phyloP scores from a whole-genome alignment of 495 filamentous ascomycete genomes.

The Tuber microsphaerosporum region DNA sequence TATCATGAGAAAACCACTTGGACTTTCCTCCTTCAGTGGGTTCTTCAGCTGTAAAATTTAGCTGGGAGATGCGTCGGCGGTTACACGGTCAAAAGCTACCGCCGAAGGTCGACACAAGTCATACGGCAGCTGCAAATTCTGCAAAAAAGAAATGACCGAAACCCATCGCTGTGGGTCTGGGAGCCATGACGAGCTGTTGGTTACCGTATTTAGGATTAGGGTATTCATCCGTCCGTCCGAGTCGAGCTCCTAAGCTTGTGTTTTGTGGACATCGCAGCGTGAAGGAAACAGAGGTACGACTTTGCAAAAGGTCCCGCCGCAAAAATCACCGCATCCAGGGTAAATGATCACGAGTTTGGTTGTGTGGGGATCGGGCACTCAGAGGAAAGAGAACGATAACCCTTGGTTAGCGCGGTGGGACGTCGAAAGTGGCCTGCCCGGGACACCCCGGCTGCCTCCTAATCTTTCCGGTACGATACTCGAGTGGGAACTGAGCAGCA shows the following conservation, averaged over 20 bases:
- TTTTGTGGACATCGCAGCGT: not conserved
- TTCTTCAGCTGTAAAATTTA: constrained; percentile 1
- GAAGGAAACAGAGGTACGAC: not conserved
- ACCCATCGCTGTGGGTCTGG: not conserved
- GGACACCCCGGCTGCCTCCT: constrained; percentile 2
- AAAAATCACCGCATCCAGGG: not conserved
- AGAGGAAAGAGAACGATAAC: not conserved
- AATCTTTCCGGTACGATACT: not conserved
- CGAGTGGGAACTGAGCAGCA: not conserved
- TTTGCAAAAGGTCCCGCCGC: constrained; percentile 2
- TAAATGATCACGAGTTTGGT: constrained; percentile 2
- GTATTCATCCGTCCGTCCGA: not conserved
- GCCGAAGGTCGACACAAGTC: not conserved
- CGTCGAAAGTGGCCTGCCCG: not conserved
- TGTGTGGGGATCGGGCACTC: not conserved
- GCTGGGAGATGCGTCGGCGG: not conserved
- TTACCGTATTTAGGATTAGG: not conserved
- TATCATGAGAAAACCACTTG: constrained; percentile 2
- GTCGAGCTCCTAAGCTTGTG: not conserved
- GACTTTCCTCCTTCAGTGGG: not conserved
- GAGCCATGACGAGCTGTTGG: not conserved
- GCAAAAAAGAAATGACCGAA: not conserved
- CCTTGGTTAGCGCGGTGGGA: not conserved
- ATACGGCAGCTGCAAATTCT: not conserved
- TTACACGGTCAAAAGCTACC: not conserved